Conservation (phyloP, 2,329 filamentous ascomycete genomes). For the Talaromyces sp. region DNA sequence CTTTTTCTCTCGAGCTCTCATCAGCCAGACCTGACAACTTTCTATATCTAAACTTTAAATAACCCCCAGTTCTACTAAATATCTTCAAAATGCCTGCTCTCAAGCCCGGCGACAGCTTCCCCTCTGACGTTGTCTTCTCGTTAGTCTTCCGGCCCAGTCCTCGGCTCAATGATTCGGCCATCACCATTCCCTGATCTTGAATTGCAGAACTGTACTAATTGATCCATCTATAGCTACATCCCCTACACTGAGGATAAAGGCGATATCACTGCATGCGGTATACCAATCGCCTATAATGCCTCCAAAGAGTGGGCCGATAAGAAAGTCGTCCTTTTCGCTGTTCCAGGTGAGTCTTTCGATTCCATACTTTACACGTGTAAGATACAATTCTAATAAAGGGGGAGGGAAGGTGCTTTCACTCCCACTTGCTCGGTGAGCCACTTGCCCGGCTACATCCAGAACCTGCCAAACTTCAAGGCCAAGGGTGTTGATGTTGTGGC, state of each 20-base stretch:
- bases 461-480: slow-evolving; percentile 62
- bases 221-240: slow-evolving; percentile 55
- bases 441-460: slow-evolving; percentile 72
- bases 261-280: slow-evolving; percentile 69
- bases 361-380: not conserved
- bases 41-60: not conserved
- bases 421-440: slow-evolving; percentile 78
- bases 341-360: slow-evolving; percentile 48
- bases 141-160: slow-evolving; percentile 33
- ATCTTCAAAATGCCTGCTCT: slow-evolving; percentile 56
- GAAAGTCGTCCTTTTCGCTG: slow-evolving; percentile 65
- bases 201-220: not conserved
- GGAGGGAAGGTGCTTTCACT: slow-evolving; percentile 65
- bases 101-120: slow-evolving; percentile 79
- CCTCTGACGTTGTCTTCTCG: slow-evolving; percentile 71
- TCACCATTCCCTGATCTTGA: not conserved
- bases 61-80: not conserved
- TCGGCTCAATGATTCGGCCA: not conserved
- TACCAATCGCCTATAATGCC: slow-evolving; percentile 72
- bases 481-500: slow-evolving; percentile 81
- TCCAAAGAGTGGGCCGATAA: slow-evolving; percentile 68
- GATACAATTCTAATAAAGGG: not conserved
- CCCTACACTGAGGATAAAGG: slow-evolving; percentile 66
- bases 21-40: not conserved
- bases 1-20: not conserved